Evolutionary conservation across 2,329 filamentous ascomycete species (phyloP).

Genomic region (Colletotrichum eremochloae): DNA sequence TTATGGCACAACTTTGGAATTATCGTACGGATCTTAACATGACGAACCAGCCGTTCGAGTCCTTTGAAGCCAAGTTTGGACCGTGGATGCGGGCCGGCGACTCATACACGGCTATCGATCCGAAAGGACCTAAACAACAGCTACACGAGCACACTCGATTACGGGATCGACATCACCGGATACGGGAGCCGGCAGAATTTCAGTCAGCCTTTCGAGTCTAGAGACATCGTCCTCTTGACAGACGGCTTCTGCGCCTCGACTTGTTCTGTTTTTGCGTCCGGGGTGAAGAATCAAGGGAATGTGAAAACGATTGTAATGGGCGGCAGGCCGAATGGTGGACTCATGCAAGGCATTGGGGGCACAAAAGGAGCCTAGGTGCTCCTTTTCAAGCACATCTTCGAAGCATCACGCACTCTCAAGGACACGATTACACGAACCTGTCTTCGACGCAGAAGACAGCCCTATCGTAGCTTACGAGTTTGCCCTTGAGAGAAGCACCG

Average conservation of each 20-base stretch:
- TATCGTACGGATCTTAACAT: slow-evolving; percentile 56
- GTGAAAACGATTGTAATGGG: slow-evolving; percentile 28
- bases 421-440: slow-evolving; percentile 40
- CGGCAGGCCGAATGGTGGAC: slow-evolving; percentile 49
- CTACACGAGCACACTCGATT: slow-evolving; percentile 55
- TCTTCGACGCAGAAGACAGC: slow-evolving; percentile 48
- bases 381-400: slow-evolving; percentile 48
- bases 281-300: slow-evolving; percentile 56
- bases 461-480: slow-evolving; percentile 47
- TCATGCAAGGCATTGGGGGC: slow-evolving; percentile 58
- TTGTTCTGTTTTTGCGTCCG: slow-evolving; percentile 68
- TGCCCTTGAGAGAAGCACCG: slow-evolving; percentile 52
- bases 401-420: background rate
- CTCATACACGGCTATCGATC: slow-evolving; percentile 65
- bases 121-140: slow-evolving; percentile 63
- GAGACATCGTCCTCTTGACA: slow-evolving; percentile 69
- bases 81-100: slow-evolving; percentile 60
- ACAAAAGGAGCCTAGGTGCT: slow-evolving; percentile 61
- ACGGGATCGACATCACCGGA: slow-evolving; percentile 63
- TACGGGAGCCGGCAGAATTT: slow-evolving; percentile 62
- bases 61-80: slow-evolving; percentile 53
- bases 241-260: slow-evolving; percentile 72
- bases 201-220: slow-evolving; percentile 65
- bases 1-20: slow-evolving; percentile 63
- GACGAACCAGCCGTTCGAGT: slow-evolving; percentile 60